Base-by-base conservation (phyloP, 2,329 filamentous ascomycete genomes). In the Phaeoacremonium minimum region DNA sequence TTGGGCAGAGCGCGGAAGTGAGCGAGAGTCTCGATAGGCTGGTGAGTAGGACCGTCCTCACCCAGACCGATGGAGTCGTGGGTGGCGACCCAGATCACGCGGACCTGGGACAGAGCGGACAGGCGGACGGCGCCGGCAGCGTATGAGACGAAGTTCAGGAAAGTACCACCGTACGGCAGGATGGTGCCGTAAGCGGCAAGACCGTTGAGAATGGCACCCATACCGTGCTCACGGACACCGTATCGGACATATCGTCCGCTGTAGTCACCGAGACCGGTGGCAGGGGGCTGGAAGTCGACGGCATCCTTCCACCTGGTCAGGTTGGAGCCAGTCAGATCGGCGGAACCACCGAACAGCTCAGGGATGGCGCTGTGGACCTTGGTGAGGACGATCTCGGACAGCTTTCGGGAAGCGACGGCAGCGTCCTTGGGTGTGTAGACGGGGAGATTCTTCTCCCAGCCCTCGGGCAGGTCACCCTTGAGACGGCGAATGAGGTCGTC, bases 61-160 rank as follows among this genome's bases (percentile, higher is more conserved):
- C 93, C 93, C 51, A 97, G 87, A 75, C 93, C 93, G 56, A 98
- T 98, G 49, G 91, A 96, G 78, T 97, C 91, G 79, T 97, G 91
- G 52, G 91, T 97, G 57, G 93, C 91, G 53, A 97, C 79, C 83
- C 93, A 95, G 74, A 98, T 90, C 61, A 81, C 76, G 56, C 91
- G 91, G 63, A 90, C 77, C 66, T 87, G 90, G 32, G 90, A 95
- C 52, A 98, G 80, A 28, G 93, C 83, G 26, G 90, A 95, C 44
- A 98, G 82, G 69, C 93, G 91, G 61, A 97, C 85, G 56, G 93
- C 84, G 68, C 93, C 93, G 49, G 93, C 89, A 51, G 87, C 91
- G 65, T 98, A 98, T 17, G 91, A 97, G 52, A 97, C 89, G 67
- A 98, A 98, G 85, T 97, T 98, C 53, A 98, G 77, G 83, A 98